phyloP scores from a whole-genome alignment of 768 basidiomycete species.

The Mycena epipterygia region DNA sequence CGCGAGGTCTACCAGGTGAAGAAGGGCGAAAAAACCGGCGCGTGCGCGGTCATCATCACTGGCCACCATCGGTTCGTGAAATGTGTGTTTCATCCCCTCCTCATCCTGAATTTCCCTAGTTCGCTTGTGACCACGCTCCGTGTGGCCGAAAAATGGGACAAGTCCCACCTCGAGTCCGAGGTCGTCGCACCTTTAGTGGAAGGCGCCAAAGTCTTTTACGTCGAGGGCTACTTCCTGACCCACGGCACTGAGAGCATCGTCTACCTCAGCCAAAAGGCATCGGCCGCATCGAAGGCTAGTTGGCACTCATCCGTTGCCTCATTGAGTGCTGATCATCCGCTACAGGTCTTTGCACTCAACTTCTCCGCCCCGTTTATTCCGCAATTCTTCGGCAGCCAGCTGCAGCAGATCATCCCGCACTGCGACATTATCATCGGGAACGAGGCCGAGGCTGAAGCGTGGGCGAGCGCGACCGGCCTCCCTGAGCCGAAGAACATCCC shows the following conservation, averaged over 20 bases:
- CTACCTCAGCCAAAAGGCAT: constrained; percentile 83
- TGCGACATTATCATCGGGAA: constrained; percentile 96
- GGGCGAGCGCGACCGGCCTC: constrained; percentile 80
- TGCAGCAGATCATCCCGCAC: constrained; percentile 86
- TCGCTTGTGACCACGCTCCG: constrained; percentile 94
- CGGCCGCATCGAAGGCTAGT: constrained; percentile 79
- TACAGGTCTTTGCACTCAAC: constrained; percentile 90
- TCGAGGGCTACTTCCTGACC: constrained; percentile 98
- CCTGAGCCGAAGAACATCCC: constrained; percentile 75
- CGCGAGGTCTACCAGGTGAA: constrained; percentile 91
- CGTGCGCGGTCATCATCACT: constrained; percentile 96
- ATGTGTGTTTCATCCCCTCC: neutral
- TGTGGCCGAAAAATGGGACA: constrained; percentile 91
- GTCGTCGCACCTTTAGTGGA: constrained; percentile 83
- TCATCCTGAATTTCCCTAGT: constrained; percentile 53
- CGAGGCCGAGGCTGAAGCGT: constrained; percentile 93
- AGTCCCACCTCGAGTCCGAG: constrained; percentile 82
- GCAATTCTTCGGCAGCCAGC: constrained; percentile 89
- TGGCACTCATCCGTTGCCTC: neutral
- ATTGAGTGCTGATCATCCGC: neutral
- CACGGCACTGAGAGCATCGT: constrained; percentile 85
- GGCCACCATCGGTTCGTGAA: constrained; percentile 86
- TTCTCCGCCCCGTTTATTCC: constrained; percentile 98
- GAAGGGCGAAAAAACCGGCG: constrained; percentile 90
- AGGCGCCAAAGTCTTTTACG: constrained; percentile 89